Percentiles rank a stretch among this genome's conserved stretches.
Conservation (phyloP, 441 rosid genomes). For the Theobroma grandiflorum region DNA sequence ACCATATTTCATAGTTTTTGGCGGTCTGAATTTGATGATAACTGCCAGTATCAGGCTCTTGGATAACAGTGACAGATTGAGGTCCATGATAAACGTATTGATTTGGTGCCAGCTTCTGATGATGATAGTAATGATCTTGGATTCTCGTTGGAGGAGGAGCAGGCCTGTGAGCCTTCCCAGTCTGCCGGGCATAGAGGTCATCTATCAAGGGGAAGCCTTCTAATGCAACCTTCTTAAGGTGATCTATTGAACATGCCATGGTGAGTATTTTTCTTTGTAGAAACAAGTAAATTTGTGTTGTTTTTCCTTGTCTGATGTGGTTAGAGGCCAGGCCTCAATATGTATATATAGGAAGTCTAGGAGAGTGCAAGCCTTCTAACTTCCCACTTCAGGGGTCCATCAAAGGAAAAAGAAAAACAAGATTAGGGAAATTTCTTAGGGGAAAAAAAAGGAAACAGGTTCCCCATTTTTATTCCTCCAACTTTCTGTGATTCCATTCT, state of each 20-base stretch:
- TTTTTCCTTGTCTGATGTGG: background rate
- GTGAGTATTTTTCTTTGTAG: background rate
- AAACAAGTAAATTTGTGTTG: background rate
- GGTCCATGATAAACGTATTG: slow-evolving; percentile 19
- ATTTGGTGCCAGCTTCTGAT: background rate
- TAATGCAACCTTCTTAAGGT: background rate
- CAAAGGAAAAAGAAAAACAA: background rate
- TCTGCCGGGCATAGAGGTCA: background rate
- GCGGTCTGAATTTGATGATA: background rate
- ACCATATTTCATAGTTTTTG: slow-evolving; percentile 9
- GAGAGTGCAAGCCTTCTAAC: background rate
- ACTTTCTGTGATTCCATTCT: slow-evolving; percentile 9
- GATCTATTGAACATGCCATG: slow-evolving; percentile 21
- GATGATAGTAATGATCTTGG: background rate
- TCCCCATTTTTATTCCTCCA: slow-evolving; percentile 15
- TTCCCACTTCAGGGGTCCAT: background rate
- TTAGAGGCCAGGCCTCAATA: background rate
- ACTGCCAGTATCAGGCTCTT: background rate
- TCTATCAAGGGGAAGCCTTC: slow-evolving; percentile 15
- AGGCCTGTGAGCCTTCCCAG: background rate
- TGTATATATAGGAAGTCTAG: background rate
- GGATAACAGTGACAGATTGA: background rate
- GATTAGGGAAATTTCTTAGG: slow-evolving; percentile 1
- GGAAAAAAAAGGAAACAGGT: background rate
- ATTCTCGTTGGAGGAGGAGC: background rate